Evolutionary conservation across 2,329 filamentous ascomycete genomes (phyloP).

Genomic region (Sclerotinia borealis): DNA sequence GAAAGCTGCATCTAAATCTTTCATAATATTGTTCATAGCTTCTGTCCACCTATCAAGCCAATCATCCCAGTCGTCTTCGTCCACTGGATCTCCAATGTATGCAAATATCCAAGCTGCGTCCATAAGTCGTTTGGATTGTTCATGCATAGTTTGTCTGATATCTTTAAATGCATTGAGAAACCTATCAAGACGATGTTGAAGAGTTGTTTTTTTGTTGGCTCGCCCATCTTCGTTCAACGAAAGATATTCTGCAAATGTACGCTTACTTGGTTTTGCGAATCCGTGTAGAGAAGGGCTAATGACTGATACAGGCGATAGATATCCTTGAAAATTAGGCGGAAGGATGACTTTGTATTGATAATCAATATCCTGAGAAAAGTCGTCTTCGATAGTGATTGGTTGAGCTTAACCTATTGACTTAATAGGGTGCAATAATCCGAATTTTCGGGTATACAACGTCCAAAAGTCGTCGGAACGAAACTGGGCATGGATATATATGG

Average conservation of each 20-base stretch:
- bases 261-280: neutral
- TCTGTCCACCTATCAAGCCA: neutral
- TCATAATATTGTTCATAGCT: neutral
- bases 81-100: neutral
- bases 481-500: neutral
- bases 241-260: neutral
- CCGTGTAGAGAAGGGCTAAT: neutral
- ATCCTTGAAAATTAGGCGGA: neutral
- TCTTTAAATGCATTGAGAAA: neutral
- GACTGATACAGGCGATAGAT: neutral
- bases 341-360: neutral
- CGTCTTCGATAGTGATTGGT: neutral
- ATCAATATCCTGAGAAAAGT: neutral
- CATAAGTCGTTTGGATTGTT: neutral
- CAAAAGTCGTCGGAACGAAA: neutral
- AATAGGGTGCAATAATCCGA: neutral
- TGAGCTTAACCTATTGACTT: neutral
- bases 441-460: neutral
- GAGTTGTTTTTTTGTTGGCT: neutral
- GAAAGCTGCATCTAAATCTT: neutral
- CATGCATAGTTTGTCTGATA: neutral
- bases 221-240: neutral
- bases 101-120: neutral
- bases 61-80: neutral
- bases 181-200: neutral